These are phyloP conservation scores for Candida albicans DNA, from an alignment of 1,139 yeast genomes.

Conservation along the genomic window DNA sequence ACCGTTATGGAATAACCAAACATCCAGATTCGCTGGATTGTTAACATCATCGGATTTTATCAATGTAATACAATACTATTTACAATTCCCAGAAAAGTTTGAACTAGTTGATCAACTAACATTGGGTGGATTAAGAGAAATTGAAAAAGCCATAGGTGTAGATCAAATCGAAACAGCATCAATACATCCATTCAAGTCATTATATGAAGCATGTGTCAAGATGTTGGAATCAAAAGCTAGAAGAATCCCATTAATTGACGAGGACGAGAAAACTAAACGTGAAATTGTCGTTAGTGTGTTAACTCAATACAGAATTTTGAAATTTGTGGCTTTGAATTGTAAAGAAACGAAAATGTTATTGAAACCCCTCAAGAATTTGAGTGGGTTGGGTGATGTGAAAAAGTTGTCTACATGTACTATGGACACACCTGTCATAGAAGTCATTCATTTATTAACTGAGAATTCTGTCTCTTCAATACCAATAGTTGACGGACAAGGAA, in stretches of 20 bases:
- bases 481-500: conserved; percentile 76
- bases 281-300: conserved; percentile 94
- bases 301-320: conserved; percentile 93
- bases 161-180: conserved; percentile 86
- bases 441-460: conserved; percentile 76
- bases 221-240: conserved; percentile 90
- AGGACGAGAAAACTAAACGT: conserved; percentile 88
- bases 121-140: conserved; percentile 78
- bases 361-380: conserved; percentile 69
- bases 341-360: conserved; percentile 86
- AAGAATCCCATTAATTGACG: conserved; percentile 91
- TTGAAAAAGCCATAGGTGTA: conserved; percentile 86
- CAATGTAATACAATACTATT: conserved; percentile 92
- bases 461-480: conserved; percentile 90
- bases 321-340: conserved; percentile 94
- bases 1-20: conserved; percentile 92
- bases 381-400: conserved; percentile 55
- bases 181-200: conserved; percentile 86
- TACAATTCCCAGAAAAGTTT: conserved; percentile 86
- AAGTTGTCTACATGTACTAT: conserved; percentile 78
- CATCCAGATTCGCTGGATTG: conserved; percentile 90
- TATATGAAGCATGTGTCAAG: conserved; percentile 91
- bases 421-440: conserved; percentile 94
- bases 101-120: conserved; percentile 87
- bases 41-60: conserved; percentile 91